phyloP scores from a whole-genome alignment of 805 yeast species.

The Cyberlindnera subsufficiens region DNA sequence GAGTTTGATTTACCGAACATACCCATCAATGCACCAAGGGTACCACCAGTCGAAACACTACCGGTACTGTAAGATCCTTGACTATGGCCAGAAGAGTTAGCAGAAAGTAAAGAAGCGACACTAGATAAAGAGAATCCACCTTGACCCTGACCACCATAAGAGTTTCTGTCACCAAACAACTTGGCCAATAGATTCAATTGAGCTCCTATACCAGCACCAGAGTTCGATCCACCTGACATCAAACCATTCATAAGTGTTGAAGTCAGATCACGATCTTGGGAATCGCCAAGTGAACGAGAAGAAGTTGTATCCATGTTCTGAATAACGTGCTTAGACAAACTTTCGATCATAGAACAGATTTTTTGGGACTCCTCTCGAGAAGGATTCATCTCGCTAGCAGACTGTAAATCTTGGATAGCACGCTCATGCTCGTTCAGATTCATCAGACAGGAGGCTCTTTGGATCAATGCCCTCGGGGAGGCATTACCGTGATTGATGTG shows the following conservation, averaged over 20 bases:
- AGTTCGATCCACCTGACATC: slow-evolving; percentile 13
- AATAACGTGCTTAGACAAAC: slow-evolving; percentile 18
- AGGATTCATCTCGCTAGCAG: slow-evolving; percentile 19
- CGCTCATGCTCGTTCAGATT: slow-evolving; percentile 12
- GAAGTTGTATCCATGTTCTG: slow-evolving; percentile 14
- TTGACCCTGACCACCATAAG: slow-evolving; percentile 3
- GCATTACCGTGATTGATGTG: slow-evolving; percentile 16
- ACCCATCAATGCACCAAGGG: slow-evolving; percentile 2
- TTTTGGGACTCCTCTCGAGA: slow-evolving; percentile 8
- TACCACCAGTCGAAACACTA: too few relatives aligned
- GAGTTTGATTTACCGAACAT: not conserved
- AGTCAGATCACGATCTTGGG: slow-evolving; percentile 18
- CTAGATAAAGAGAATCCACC: slow-evolving; percentile 6
- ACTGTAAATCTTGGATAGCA: slow-evolving; percentile 19
- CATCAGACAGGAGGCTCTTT: slow-evolving; percentile 17
- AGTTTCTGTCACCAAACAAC: slow-evolving; percentile 4
- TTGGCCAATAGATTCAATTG: slow-evolving; percentile 13
- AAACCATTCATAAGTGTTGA: slow-evolving; percentile 17
- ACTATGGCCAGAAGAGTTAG: not conserved
- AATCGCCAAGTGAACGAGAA: slow-evolving; percentile 16
- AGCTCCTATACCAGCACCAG: slow-evolving; percentile 4
- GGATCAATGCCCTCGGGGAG: slow-evolving; percentile 15
- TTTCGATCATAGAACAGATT: slow-evolving; percentile 19
- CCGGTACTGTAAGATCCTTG: not conserved
- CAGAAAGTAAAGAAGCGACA: slow-evolving; percentile 10